Percentiles rank a stretch among this genome's conserved stretches.
Evolutionary conservation across 2,329 filamentous ascomycete genomes (phyloP).

Genomic region (Neonectria faginata): DNA sequence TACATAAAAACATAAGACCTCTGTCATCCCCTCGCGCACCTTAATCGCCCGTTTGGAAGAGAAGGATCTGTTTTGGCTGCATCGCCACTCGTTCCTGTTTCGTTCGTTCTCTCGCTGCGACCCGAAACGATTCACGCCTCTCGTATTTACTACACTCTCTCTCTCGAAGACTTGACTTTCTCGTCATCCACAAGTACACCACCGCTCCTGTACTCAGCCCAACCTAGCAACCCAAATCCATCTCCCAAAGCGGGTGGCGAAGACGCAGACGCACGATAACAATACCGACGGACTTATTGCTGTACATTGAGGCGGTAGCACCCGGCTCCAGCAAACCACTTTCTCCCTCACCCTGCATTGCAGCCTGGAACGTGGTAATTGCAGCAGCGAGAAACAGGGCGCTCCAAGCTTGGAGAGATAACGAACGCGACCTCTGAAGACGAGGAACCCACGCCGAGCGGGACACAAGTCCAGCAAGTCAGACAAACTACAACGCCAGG

Average conservation of each 20-base stretch:
- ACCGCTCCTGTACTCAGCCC: background rate
- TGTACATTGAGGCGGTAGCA: slow-evolving; percentile 15
- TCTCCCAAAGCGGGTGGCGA: slow-evolving; percentile 2
- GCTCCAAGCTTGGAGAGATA: slow-evolving; percentile 14
- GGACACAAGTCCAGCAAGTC: slow-evolving; percentile 15
- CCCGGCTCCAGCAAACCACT: slow-evolving; percentile 14
- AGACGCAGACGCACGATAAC: slow-evolving; percentile 20
- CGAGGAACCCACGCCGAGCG: slow-evolving; percentile 5
- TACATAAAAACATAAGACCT: slow-evolving; percentile 24
- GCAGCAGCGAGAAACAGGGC: background rate
- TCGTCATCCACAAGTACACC: slow-evolving; percentile 5
- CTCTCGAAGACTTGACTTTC: background rate
- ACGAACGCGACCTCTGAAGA: slow-evolving; percentile 12
- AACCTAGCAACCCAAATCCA: slow-evolving; percentile 11
- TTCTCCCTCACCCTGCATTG: slow-evolving; percentile 11
- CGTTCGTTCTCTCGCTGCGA: slow-evolving; percentile 10
- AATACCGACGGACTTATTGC: slow-evolving; percentile 10
- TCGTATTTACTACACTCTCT: background rate
- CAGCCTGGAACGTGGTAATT: slow-evolving; percentile 3
- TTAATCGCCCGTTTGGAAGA: slow-evolving; percentile 4
- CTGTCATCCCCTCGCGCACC: slow-evolving; percentile 14
- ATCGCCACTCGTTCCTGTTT: slow-evolving; percentile 24
- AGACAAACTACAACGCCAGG: slow-evolving; percentile 9
- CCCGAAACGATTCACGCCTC: slow-evolving; percentile 11
- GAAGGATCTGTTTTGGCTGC: slow-evolving; percentile 6